Evolutionary conservation across 129 eudicot species (phyloP), one percentile per base, ranked within the genome.

Genomic region (Erigeron canadensis): DNA sequence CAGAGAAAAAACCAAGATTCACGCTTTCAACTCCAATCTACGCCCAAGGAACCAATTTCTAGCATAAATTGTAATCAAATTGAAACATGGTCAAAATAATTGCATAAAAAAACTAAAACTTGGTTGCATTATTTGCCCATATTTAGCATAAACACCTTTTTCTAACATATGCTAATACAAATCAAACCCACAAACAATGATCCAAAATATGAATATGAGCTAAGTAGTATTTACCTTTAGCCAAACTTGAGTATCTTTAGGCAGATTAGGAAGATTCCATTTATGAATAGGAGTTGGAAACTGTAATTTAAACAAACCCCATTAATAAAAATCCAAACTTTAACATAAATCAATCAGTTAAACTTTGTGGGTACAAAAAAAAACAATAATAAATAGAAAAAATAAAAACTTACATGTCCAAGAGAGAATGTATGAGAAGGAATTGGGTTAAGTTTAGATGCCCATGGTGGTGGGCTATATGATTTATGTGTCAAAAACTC

Each of bases 191-290:
- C 9, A 51, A 10, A 19, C 15, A 71, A 11, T 10, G 53, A 70
- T 2, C 23, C 45, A 59, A 12, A 6, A 53, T 1, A 47, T 57
- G 23, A 16, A 54, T 7, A 48, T 55, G 37, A 62, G 10, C n/a
- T 8, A 61, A 13, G n/a, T 41, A 0, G 2, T 13, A 71, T 10
- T 18, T 69, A 94, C 98, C 98, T 94, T 90, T 18, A 94, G 40
- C 91, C 89, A 94, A 58, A 94, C 90, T 80, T 89, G 84, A 28
- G 95, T 87, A 64, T 81, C 73, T 65, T 84, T 86, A 21, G 98
- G 97, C 84, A 94, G 69, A 84, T 94, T 89, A 8, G 95, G 98
- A 63, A 94, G 95, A 74, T 94, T 82, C 98, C 98, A 94, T 54
- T 75, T 85, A 77, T 94, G 98, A 73, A 94, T 83, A 44, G 98